Base-by-base conservation (phyloP, 2,329 filamentous ascomycete genomes). In the Blastomyces parvus region DNA sequence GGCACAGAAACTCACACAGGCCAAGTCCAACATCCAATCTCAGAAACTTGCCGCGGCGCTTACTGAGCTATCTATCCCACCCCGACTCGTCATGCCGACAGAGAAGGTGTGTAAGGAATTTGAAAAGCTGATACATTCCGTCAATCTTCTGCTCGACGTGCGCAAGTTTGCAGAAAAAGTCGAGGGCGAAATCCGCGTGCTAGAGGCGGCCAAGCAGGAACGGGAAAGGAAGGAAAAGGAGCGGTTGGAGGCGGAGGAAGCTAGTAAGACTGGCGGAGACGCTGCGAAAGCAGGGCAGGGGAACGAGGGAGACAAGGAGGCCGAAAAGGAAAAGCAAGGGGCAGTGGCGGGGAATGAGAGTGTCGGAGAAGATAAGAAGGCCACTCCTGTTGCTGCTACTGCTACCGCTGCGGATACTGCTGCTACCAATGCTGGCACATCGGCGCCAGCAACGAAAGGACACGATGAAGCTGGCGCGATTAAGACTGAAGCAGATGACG, bases 11-110 rank as follows among this genome's bases (percentile, higher is more conserved):
- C 74, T 81, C 61, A 79, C 78, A 3, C 78, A 80, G 65, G 79
- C 79, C 40, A 81, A 81, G 68, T 80, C 78, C 38, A 80, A 80
- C 65, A 77, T 80, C 1, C 79, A 81, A 66, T 78, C 79, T 0
- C 76, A 77, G 66, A 81, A 81, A 67, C 75, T 81, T 55, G 76
- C 74, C 38, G 74, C 76, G 48, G 79, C 79, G 0, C 72, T 81
- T 25, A 74, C 77, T 2, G 79, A 81, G 63, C 72, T 81, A 53
- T 77, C 77, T 40, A 76, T 81, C 6, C 79, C 79, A 0, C 71
- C 76, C 2, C 74, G 79, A 8, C 67, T 81, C 17, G 72, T 80
- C 56, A 81, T 81, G 79, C 79, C 79, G 2, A 81, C 79, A 0
- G 78, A 80, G 63, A 78, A 76, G 36, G 78, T 81, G 2, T 79